Conservation (phyloP, 352 stramenopile species). For the Globisporangium sylvaticum region DNA sequence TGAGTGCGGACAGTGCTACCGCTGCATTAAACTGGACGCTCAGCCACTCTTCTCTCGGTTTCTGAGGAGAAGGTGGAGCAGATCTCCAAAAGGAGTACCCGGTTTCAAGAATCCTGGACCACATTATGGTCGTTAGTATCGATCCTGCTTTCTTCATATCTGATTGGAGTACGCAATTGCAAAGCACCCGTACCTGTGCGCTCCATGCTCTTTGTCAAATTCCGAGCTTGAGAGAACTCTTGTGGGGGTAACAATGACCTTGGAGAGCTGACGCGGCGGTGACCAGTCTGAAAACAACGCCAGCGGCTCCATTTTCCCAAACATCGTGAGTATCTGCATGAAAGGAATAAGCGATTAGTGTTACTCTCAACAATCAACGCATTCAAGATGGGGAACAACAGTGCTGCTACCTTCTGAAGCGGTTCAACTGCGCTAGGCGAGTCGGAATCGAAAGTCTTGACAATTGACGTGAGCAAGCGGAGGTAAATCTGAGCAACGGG, state of each 20-base stretch:
- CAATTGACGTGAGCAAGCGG: constrained; percentile 49
- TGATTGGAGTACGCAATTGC: background rate
- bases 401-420: constrained; percentile 46
- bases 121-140: background rate
- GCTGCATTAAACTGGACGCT: constrained; percentile 43
- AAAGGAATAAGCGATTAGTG: background rate
- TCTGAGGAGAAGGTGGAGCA: constrained; percentile 17
- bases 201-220: constrained; percentile 51
- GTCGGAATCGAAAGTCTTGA: constrained; percentile 54
- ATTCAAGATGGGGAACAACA: background rate
- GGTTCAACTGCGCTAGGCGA: constrained; percentile 42
- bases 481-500: constrained; percentile 52
- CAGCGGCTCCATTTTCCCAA: constrained; percentile 61
- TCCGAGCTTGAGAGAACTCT: constrained; percentile 56
- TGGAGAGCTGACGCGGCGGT: constrained; percentile 53
- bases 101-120: constrained; percentile 37
- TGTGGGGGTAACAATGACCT: constrained; percentile 30
- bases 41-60: constrained; percentile 41
- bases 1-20: constrained; percentile 41
- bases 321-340: constrained; percentile 52
- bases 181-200: constrained; percentile 20
- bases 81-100: constrained; percentile 44
- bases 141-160: background rate
- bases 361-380: background rate
- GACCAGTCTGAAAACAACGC: constrained; percentile 78